Percentiles rank a stretch among this genome's conserved stretches.
Conservation (phyloP, 805 yeast genomes). For the Yamadazyma scolyti region DNA sequence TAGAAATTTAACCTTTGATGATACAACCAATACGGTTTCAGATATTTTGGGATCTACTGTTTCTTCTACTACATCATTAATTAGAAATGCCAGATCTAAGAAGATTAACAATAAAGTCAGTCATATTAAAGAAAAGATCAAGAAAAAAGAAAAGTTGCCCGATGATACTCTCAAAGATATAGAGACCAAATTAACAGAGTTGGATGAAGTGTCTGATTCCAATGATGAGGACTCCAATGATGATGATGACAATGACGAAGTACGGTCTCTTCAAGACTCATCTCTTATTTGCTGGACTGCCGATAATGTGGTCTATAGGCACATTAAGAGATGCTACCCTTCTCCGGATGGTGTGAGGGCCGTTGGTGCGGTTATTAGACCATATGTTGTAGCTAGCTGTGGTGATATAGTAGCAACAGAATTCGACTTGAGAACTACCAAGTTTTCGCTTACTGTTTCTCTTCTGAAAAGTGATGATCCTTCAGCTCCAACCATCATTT, state of each 20-base stretch:
- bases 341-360: slow-evolving; percentile 70
- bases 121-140: slow-evolving; percentile 9
- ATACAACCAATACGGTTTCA: slow-evolving; percentile 6
- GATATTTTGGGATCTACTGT: slow-evolving; percentile 10
- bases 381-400: slow-evolving; percentile 61
- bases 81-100: slow-evolving; percentile 7
- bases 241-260: slow-evolving; percentile 13
- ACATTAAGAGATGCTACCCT: slow-evolving; percentile 32
- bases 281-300: slow-evolving; percentile 20
- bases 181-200: slow-evolving; percentile 3
- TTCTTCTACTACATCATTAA: slow-evolving; percentile 9
- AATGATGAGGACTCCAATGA: slow-evolving; percentile 5
- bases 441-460: slow-evolving; percentile 46
- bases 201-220: slow-evolving; percentile 1
- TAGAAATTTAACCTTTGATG: slow-evolving; percentile 21
- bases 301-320: slow-evolving; percentile 21
- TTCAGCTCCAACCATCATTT: slow-evolving; percentile 53
- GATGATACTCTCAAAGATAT: slow-evolving; percentile 5
- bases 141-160: slow-evolving; percentile 1
- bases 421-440: slow-evolving; percentile 51
- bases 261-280: slow-evolving; percentile 16
- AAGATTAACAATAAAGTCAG: slow-evolving; percentile 7
- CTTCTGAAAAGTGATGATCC: slow-evolving; percentile 4
- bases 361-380: slow-evolving; percentile 69
- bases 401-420: slow-evolving; percentile 56